Evolutionary conservation across 176 grass and related monocot genomes (phyloP).

Genomic region (Avena insularis): DNA sequence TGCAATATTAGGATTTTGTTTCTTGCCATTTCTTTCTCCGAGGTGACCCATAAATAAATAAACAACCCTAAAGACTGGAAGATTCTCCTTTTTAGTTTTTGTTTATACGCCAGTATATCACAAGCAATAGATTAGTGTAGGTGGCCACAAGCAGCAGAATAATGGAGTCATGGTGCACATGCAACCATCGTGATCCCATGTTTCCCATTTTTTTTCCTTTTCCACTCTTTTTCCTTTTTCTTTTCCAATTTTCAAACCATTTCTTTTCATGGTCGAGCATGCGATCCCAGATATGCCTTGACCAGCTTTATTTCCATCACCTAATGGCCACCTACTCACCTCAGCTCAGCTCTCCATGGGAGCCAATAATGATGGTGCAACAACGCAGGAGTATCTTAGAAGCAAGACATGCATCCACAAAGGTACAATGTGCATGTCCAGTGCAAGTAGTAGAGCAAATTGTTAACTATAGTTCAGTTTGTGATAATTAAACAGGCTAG

Average conservation of each 20-base stretch:
- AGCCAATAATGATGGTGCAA: conserved; percentile 30
- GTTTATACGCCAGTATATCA: conserved; percentile 3
- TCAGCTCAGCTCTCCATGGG: not conserved
- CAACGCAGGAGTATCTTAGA: conserved; percentile 41
- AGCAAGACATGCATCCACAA: conserved; percentile 34
- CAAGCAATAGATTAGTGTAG: conserved; percentile 16
- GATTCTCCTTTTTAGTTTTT: not conserved
- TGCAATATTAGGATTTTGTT: not conserved
- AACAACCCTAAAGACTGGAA: conserved; percentile 27
- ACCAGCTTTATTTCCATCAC: not conserved
- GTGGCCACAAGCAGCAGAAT: not conserved
- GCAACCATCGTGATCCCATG: conserved; percentile 59
- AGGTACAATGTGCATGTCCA: not conserved
- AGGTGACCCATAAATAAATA: not conserved
- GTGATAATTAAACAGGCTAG: not conserved
- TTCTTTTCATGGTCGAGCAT: conserved; percentile 9
- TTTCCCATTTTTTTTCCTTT: conserved; percentile 4
- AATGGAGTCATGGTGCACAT: conserved; percentile 38
- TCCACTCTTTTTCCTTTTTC: not conserved
- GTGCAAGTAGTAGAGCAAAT: not conserved
- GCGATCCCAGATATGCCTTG: conserved; percentile 27
- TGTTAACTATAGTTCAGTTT: too few relatives aligned
- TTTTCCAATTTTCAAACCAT: not conserved
- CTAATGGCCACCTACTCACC: conserved; percentile 37
- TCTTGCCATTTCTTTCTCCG: not conserved